Conservation (phyloP, 2,329 filamentous ascomycete species). For the Aspergillus uvarum region DNA sequence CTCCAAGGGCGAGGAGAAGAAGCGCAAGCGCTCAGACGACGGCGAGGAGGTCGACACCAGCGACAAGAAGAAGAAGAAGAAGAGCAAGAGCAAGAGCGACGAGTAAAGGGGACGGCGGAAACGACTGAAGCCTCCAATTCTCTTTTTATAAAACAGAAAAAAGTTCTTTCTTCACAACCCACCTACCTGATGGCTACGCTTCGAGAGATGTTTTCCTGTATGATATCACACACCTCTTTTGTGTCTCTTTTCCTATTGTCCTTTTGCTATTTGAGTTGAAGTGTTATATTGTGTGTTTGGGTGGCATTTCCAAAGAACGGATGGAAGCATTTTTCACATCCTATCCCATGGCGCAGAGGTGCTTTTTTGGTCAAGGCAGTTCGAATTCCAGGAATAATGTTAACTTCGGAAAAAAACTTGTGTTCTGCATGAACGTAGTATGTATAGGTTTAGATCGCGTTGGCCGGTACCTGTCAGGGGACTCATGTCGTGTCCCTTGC, state of each 20-base stretch:
- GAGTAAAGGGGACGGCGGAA: slow-evolving; percentile 23
- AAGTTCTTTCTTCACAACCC: slow-evolving; percentile 15
- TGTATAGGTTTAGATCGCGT: too few species aligned
- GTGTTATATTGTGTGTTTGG: slow-evolving; percentile 32
- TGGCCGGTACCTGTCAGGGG: too few species aligned
- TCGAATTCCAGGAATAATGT: slow-evolving; percentile 25
- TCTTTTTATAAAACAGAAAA: slow-evolving; percentile 15
- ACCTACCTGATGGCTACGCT: slow-evolving; percentile 21
- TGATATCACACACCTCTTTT: slow-evolving; percentile 44
- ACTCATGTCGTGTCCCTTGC: too few species aligned
- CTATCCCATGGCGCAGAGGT: slow-evolving; percentile 33
- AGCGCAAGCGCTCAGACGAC: slow-evolving; percentile 62
- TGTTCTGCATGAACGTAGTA: background rate
- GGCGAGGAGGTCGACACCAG: slow-evolving; percentile 56
- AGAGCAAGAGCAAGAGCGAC: slow-evolving; percentile 62
- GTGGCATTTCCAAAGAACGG: slow-evolving; percentile 30
- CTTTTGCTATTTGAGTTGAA: slow-evolving; percentile 27
- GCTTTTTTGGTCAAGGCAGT: slow-evolving; percentile 28
- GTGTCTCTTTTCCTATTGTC: slow-evolving; percentile 30
- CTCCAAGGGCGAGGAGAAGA: slow-evolving; percentile 62
- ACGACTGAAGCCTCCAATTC: background rate
- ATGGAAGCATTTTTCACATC: slow-evolving; percentile 20
- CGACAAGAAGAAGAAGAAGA: slow-evolving; percentile 53
- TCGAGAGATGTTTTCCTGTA: slow-evolving; percentile 34
- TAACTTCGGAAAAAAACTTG: background rate